Evolutionary conservation across 139 green algal species (phyloP), one percentile per base, ranked within the genome.

Genomic region (Coelastrella sp.): DNA sequence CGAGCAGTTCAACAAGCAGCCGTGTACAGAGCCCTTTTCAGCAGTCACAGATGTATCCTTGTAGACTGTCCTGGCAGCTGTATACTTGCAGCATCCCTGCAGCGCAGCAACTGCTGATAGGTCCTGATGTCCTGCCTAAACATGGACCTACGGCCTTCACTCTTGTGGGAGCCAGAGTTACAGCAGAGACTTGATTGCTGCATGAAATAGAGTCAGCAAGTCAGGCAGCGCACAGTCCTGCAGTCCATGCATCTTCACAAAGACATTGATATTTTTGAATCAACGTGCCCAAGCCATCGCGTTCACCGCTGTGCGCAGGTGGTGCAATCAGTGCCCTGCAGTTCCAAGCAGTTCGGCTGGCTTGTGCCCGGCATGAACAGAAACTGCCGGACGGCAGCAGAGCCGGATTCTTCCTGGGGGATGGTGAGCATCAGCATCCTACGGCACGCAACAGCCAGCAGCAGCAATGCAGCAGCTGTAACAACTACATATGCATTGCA

Each of bases 371-470:
- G 60, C 94, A 96, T 87, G 89, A 91, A 87, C 90, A 91, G 24
- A 82, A 74, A 15, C 90, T 95, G 27, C 91, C 90, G 8, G 92
- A 95, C 56, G 93, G 91, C 14, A 84, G 73, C 8, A 87, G 94
- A 6, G 78, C 87, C 4, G 95, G 95, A 56, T 97, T 97, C 90
- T 96, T 96, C 85, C 84, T 97, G n/a, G 95, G 94, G 0, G 96
- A 98, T 82, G 95, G 93, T 93, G 82, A 83, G 87, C 15, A 60
- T 7, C 35, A 66, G n/a, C 22, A 79, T 8, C 22, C 14, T 6
- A 19, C 20, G 20, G n/a, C 35, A 24, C 22, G 10, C n/a, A 8
- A 27, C 20, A 12, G 22, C n/a, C 27, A 60, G 75, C 25, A 60
- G 75, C 75, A 82, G 75, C 27, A 82, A 27, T 15, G 75, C 75